A percentile compares a stretch with the other conserved stretches of the same genome.
These are phyloP conservation scores for Yamadazyma dendronema DNA, from an alignment of 1,139 yeast species.

Conservation along the genomic window DNA sequence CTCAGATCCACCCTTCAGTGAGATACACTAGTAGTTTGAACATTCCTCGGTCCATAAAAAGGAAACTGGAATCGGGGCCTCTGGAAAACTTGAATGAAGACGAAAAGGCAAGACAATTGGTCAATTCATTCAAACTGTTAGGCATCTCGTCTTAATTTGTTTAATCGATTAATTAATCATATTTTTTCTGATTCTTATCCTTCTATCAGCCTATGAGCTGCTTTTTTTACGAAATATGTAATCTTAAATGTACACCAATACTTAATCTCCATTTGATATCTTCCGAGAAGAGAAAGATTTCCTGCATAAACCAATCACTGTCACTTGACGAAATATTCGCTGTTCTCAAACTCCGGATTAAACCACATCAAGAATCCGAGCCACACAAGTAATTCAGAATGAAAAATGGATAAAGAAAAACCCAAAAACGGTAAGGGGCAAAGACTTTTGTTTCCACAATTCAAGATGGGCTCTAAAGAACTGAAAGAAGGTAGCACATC, in stretches of 20 bases:
- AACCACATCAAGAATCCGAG: too few relatives aligned
- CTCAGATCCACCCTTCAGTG: conserved; percentile 17
- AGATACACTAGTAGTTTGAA: conserved; percentile 14
- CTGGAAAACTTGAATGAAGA: conserved; percentile 21
- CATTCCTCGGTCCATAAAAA: conserved; percentile 11
- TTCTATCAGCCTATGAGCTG: too few relatives aligned
- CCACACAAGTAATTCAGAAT: background rate
- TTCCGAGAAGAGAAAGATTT: too few relatives aligned
- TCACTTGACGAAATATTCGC: too few relatives aligned
- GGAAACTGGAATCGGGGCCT: conserved; percentile 5
- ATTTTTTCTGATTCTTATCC: background rate
- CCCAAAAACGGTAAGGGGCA: too few relatives aligned
- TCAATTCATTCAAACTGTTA: conserved; percentile 23
- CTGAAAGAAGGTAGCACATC: too few relatives aligned
- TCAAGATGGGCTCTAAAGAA: too few relatives aligned
- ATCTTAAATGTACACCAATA: too few relatives aligned
- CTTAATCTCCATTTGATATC: too few relatives aligned
- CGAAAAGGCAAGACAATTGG: conserved; percentile 31
- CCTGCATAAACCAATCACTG: too few relatives aligned
- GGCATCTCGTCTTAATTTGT: conserved; percentile 13
- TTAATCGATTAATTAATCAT: background rate
- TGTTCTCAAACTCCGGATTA: too few relatives aligned
- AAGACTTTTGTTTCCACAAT: too few relatives aligned
- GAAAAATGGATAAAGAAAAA: background rate
- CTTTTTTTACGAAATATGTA: background rate